A percentile compares a stretch with the other conserved stretches of the same genome.
phyloP scores from a whole-genome alignment of 352 stramenopile species.

The Lagenidium sp. region DNA sequence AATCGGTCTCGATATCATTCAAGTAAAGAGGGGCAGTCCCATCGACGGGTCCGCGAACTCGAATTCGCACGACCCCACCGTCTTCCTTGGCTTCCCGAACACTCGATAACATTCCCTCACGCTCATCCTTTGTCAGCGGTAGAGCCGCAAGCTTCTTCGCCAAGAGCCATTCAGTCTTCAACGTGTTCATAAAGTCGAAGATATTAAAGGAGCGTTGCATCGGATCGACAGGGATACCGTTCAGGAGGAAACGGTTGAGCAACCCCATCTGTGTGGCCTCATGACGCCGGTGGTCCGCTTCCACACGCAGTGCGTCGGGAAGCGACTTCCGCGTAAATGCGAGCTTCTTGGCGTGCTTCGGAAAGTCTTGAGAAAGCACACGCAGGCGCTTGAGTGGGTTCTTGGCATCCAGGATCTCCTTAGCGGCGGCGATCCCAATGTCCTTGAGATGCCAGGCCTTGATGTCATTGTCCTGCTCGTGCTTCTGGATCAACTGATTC shows the following conservation, averaged over 20 bases:
- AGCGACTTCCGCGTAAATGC: conserved; percentile 53
- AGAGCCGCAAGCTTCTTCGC: conserved; percentile 53
- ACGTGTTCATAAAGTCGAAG: conserved; percentile 80
- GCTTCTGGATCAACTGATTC: conserved; percentile 38
- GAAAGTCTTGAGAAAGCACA: conserved; percentile 87
- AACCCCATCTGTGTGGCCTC: conserved; percentile 23
- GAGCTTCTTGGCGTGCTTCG: conserved; percentile 68
- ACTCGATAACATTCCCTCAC: conserved; percentile 48
- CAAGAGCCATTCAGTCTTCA: conserved; percentile 75
- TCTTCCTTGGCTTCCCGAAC: conserved; percentile 40
- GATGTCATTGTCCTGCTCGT: conserved; percentile 25
- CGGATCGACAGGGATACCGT: conserved; percentile 77
- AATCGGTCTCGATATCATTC: conserved; percentile 76
- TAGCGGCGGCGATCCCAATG: conserved; percentile 72
- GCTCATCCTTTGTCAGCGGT: conserved; percentile 30
- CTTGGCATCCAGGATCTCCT: conserved; percentile 58
- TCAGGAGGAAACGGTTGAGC: conserved; percentile 78
- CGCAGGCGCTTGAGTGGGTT: conserved; percentile 74
- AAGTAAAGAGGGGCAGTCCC: conserved; percentile 63
- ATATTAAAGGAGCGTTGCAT: conserved; percentile 86
- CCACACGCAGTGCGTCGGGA: conserved; percentile 32
- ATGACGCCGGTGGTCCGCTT: conserved; percentile 25
- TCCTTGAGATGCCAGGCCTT: conserved; percentile 88
- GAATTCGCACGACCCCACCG: conserved; percentile 42
- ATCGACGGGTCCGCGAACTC: conserved; percentile 46